Percentiles rank a stretch among this genome's conserved stretches.
These are phyloP conservation scores for Noccaea bulbosa DNA, from an alignment of 345 rosid species.

Conservation along the genomic window DNA sequence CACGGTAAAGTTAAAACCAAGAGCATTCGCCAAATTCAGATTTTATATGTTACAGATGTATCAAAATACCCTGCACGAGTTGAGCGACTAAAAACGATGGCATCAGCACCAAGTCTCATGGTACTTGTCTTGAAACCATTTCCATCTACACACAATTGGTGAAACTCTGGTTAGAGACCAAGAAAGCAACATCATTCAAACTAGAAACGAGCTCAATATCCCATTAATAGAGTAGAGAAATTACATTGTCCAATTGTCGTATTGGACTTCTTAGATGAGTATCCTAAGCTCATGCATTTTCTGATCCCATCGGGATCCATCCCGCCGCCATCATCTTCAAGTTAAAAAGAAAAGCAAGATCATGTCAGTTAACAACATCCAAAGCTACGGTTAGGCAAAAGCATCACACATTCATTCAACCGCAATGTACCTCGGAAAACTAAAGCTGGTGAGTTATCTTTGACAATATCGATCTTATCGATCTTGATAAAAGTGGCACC, in stretches of 20 bases:
- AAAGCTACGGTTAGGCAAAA: neutral
- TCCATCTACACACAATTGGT: conserved; percentile 62
- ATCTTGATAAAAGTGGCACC: conserved; percentile 89
- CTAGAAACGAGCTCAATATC: conserved; percentile 23
- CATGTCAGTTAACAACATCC: conserved; percentile 13
- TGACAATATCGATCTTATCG: conserved; percentile 69
- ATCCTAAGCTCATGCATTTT: conserved; percentile 98
- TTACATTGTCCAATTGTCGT: conserved; percentile 94
- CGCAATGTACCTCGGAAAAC: conserved; percentile 66
- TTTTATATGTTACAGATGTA: neutral
- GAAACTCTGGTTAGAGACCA: neutral
- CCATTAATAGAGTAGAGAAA: conserved; percentile 10
- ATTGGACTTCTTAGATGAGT: conserved; percentile 89
- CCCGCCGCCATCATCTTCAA: conserved; percentile 94
- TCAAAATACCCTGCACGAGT: conserved; percentile 58
- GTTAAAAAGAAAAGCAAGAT: conserved; percentile 9
- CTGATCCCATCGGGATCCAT: conserved; percentile 82
- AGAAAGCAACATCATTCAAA: too few relatives aligned
- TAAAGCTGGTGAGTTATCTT: conserved; percentile 87
- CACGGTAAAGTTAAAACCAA: conserved; percentile 7
- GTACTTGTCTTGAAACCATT: conserved; percentile 99
- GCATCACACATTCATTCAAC: conserved; percentile 2
- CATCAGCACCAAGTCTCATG: conserved; percentile 97
- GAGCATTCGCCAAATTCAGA: neutral
- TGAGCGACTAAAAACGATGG: conserved; percentile 73